Evolutionary conservation across 2,329 filamentous ascomycete species (phyloP).

Genomic region (Ophiognomonia clavigignenti-juglandacearum): DNA sequence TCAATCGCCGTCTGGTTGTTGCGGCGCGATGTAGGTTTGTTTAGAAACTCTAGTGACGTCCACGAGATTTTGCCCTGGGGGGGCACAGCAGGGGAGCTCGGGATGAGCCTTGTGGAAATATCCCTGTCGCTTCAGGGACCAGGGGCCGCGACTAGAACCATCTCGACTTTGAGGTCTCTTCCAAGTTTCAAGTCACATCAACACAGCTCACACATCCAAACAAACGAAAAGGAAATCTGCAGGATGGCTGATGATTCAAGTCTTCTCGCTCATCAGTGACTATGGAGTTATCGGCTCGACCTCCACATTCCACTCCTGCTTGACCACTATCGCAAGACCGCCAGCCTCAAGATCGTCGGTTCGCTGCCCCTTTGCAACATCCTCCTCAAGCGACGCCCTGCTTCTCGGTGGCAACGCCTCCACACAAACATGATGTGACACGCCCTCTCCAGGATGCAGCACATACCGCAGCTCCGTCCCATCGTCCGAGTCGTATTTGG

Average conservation of each 20-base stretch:
- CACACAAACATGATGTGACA: constrained; percentile 2
- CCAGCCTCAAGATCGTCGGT: neutral
- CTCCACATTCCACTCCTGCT: constrained; percentile 7
- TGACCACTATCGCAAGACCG: constrained; percentile 3
- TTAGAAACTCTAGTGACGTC: neutral
- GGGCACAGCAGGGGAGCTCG: neutral
- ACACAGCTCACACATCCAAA: neutral
- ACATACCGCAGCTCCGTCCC: constrained; percentile 3
- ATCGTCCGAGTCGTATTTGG: constrained; percentile 4
- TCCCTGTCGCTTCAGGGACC: too few species aligned
- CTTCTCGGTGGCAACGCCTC: neutral
- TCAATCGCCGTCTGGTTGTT: too few species aligned
- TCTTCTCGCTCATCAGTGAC: neutral
- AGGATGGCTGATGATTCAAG: too few species aligned
- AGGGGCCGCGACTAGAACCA: too few species aligned
- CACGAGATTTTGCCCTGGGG: neutral
- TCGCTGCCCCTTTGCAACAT: neutral
- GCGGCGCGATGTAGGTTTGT: too few species aligned
- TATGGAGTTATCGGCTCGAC: neutral
- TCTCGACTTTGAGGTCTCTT: too few species aligned
- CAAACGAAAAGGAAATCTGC: neutral
- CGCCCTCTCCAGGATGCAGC: constrained; percentile 1
- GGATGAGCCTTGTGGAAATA: neutral
- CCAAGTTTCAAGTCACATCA: too few species aligned
- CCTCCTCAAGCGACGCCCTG: neutral